Conservation (phyloP, 345 rosid genomes). For the Populus nigra region DNA sequence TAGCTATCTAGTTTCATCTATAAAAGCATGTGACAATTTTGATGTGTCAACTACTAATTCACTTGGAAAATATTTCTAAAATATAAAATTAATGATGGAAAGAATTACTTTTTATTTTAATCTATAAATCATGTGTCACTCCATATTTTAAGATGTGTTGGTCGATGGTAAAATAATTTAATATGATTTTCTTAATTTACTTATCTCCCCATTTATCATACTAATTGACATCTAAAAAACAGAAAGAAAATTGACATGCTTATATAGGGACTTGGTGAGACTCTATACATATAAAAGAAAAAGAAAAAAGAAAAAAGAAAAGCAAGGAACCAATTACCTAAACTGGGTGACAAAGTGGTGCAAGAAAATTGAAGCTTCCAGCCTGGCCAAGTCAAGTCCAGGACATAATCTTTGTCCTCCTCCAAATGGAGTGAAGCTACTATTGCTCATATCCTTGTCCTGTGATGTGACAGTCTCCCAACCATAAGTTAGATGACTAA, state of each 20-base stretch:
- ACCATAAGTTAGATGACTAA: neutral
- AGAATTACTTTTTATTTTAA: too few relatives aligned
- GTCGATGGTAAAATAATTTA: too few relatives aligned
- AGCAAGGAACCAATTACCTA: slow-evolving; percentile 46
- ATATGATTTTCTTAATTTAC: too few relatives aligned
- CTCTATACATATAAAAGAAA: neutral
- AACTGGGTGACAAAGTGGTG: slow-evolving; percentile 82
- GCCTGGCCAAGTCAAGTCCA: slow-evolving; percentile 90
- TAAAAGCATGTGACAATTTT: too few relatives aligned
- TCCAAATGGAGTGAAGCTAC: slow-evolving; percentile 86
- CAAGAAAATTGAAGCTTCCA: slow-evolving; percentile 84
- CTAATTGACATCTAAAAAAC: too few relatives aligned
- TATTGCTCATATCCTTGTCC: slow-evolving; percentile 52
- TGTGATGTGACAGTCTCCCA: slow-evolving; percentile 9
- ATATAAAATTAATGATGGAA: too few relatives aligned
- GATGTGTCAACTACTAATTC: too few relatives aligned
- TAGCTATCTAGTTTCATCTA: too few relatives aligned
- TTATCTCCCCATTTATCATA: neutral
- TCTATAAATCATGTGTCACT: too few relatives aligned
- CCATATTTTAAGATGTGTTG: neutral
- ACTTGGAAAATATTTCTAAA: too few relatives aligned
- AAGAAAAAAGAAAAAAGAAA: neutral
- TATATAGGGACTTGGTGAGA: neutral
- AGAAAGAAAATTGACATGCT: too few relatives aligned
- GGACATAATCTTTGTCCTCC: slow-evolving; percentile 97